These are phyloP conservation scores for Sanguinoderma infundibulare DNA, from an alignment of 1,284 basidiomycete genomes.

Conservation along the genomic window DNA sequence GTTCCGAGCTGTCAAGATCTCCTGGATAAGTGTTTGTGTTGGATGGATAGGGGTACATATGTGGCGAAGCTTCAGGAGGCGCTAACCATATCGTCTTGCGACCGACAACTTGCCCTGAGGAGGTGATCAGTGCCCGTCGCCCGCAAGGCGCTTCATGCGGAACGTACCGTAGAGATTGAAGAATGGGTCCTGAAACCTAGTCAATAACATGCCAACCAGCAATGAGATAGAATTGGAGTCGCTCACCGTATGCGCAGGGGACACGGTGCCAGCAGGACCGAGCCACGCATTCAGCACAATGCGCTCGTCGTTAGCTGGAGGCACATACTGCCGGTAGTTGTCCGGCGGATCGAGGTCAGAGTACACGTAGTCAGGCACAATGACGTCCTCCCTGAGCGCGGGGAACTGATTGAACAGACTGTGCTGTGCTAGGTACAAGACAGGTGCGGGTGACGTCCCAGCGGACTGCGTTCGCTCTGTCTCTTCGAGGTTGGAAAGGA, in stretches of 20 bases:
- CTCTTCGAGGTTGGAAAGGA: constrained; percentile 58
- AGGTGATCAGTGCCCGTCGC: constrained; percentile 3
- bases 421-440: constrained; percentile 92
- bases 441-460: constrained; percentile 27
- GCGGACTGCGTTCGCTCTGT: constrained; percentile 8
- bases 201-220: constrained; percentile 1
- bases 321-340: constrained; percentile 56
- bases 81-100: constrained; percentile 93
- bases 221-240: constrained; percentile 1
- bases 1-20: constrained; percentile 6
- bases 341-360: constrained; percentile 55
- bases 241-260: constrained; percentile 91
- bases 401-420: constrained; percentile 88
- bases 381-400: constrained; percentile 71
- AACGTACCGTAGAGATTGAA: constrained; percentile 86
- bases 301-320: constrained; percentile 72
- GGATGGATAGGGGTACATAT: constrained; percentile 59
- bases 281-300: constrained; percentile 89
- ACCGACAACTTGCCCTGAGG: constrained; percentile 87
- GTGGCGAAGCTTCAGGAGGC: constrained; percentile 58
- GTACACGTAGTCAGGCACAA: constrained; percentile 89
- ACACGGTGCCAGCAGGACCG: constrained; percentile 77
- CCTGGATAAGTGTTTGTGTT: not conserved
- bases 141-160: not conserved
- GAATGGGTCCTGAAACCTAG: constrained; percentile 78